Conservation (phyloP, 2,329 filamentous ascomycete species). For the Cladophialophora yegresii region DNA sequence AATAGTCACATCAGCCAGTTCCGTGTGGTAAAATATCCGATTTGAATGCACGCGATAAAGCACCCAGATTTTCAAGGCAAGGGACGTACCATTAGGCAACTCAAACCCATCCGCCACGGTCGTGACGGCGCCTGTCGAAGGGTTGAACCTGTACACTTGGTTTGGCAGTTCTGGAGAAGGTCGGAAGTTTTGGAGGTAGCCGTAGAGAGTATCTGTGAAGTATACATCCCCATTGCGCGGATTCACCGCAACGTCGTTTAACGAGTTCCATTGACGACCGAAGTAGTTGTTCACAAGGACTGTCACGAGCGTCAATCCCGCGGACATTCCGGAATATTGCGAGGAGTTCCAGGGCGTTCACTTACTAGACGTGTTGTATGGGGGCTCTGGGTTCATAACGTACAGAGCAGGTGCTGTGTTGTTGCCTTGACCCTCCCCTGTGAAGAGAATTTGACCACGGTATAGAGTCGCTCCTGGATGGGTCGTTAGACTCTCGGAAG, state of each 20-base stretch:
- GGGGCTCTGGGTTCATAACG: slow-evolving; percentile 50
- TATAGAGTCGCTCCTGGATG: slow-evolving; percentile 54
- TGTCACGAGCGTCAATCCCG: slow-evolving; percentile 27
- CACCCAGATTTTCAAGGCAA: no score
- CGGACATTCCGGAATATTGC: neutral
- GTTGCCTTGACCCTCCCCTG: slow-evolving; percentile 55
- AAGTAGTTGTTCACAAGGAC: slow-evolving; percentile 62
- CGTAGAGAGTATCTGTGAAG: slow-evolving; percentile 42
- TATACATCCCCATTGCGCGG: slow-evolving; percentile 35
- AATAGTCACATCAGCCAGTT: neutral
- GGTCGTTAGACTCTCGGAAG: neutral
- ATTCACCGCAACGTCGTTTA: slow-evolving; percentile 36
- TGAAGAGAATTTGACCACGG: slow-evolving; percentile 53
- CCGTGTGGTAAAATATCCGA: neutral
- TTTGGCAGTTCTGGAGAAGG: slow-evolving; percentile 49
- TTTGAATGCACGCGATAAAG: no score
- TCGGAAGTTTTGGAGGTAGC: slow-evolving; percentile 51
- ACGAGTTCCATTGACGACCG: slow-evolving; percentile 48
- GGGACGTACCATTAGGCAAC: slow-evolving; percentile 47
- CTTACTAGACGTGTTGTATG: slow-evolving; percentile 55
- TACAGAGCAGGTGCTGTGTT: slow-evolving; percentile 46
- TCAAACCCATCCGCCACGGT: slow-evolving; percentile 53
- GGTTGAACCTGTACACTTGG: slow-evolving; percentile 54
- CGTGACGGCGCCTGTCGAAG: slow-evolving; percentile 46
- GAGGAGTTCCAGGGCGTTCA: neutral